phyloP scores from a whole-genome alignment of 164 flowering plant genomes.

The Vitis cinerea region DNA sequence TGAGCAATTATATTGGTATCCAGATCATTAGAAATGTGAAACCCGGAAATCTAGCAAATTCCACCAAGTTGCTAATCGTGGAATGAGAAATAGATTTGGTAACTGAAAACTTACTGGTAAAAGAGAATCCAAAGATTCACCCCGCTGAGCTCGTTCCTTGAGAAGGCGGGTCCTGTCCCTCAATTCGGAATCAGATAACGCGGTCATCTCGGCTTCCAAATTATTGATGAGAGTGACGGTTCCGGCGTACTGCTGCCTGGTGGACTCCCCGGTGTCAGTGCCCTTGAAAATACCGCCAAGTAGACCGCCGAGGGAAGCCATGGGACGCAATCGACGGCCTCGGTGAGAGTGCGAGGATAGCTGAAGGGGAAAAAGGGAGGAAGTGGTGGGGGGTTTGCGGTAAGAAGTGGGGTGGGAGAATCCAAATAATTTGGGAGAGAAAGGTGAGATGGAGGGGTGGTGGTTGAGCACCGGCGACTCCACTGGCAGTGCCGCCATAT shows the following conservation, averaged over 20 bases:
- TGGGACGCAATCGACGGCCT: conserved; percentile 8
- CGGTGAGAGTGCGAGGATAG: too few species aligned
- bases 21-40: too few species aligned
- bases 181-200: conserved; percentile 66
- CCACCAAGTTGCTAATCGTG: too few species aligned
- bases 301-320: conserved; percentile 66
- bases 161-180: conserved; percentile 61
- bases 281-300: conserved; percentile 77
- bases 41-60: too few species aligned
- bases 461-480: conserved; percentile 17
- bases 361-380: conserved; percentile 12
- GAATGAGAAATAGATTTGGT: too few species aligned
- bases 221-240: conserved; percentile 55
- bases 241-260: conserved; percentile 63
- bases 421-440: conserved; percentile 16
- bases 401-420: background rate
- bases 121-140: conserved; percentile 79
- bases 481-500: conserved; percentile 20
- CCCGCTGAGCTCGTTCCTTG: conserved; percentile 58
- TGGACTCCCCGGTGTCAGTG: conserved; percentile 75
- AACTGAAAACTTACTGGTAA: conserved; percentile 60
- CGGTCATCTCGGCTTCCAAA: conserved; percentile 53
- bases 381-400: conserved; percentile 1
- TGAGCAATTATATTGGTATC: too few species aligned
- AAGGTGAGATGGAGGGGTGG: conserved; percentile 15